A percentile compares a stretch with the other conserved stretches of the same genome.
Conservation (phyloP, 2,329 filamentous ascomycete genomes). For the Alternaria ethzedia region DNA sequence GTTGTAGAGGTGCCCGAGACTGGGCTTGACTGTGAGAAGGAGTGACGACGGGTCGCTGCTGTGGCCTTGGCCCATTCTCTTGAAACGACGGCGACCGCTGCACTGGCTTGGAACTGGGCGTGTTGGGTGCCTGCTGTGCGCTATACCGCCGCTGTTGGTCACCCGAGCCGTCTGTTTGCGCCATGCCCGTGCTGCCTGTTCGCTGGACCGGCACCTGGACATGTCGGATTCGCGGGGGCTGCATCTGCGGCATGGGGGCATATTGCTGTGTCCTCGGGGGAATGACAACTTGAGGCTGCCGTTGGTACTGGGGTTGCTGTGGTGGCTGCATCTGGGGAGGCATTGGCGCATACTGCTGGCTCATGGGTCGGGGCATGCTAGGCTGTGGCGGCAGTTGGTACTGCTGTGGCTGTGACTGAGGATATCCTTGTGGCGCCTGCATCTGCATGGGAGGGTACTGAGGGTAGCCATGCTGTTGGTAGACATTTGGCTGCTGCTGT, state of each 20-base stretch:
- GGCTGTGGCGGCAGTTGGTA: conserved; percentile 13
- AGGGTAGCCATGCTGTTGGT: conserved; percentile 34
- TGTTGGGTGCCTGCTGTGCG: conserved; percentile 19
- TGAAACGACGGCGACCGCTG: conserved; percentile 48
- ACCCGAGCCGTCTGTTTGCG: conserved; percentile 23
- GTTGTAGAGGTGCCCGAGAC: conserved; percentile 37
- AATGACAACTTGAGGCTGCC: conserved; percentile 39
- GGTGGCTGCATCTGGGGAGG: conserved; percentile 16
- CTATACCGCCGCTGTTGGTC: conserved; percentile 24
- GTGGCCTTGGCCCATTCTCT: conserved; percentile 35
- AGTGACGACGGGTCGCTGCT: conserved; percentile 38
- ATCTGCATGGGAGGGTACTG: conserved; percentile 9
- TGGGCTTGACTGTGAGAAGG: conserved; percentile 27
- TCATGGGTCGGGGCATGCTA: conserved; percentile 23
- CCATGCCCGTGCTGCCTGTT: conserved; percentile 17
- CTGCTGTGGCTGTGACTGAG: conserved; percentile 31
- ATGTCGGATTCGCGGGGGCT: conserved; percentile 37
- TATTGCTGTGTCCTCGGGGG: conserved; percentile 29
- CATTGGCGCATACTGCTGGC: conserved; percentile 34
- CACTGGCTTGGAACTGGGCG: conserved; percentile 47
- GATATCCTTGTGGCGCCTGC: conserved; percentile 8
- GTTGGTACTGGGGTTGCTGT: conserved; percentile 20
- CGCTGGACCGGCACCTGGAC: conserved; percentile 36
- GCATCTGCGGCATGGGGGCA: conserved; percentile 35
- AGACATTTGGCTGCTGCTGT: conserved; percentile 34